Base-by-base conservation (phyloP, 768 basidiomycete genomes). In the Phaffia australis region DNA sequence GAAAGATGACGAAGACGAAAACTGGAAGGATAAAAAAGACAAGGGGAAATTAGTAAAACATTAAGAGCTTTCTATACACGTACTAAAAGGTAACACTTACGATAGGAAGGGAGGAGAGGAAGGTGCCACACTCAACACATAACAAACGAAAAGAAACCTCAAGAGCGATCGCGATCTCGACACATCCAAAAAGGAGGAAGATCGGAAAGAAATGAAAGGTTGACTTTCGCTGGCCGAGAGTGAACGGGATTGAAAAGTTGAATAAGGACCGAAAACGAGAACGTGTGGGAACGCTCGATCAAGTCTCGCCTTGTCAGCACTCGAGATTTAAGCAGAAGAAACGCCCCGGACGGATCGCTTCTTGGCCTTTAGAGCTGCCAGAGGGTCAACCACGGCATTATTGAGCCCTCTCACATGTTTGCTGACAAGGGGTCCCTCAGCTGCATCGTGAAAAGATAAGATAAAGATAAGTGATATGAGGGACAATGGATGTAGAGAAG, bases 331-430 rank as follows among this genome's bases (percentile, higher is more conserved):
- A 30, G 32, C 51, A 47, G 30, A 35, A 3, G 30, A 49, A 52
- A 63, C 63, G 32, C 63, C 63, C n/a, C 63, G 25, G 35, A 55
- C 23, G 52, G 63, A 30, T 35, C 63, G 63, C 35, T 56, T 35
- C 63, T 63, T 63, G 15, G 54, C 63, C 51, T 63, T 55, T 19
- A 49, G 21, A n/a, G 61, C 27, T 51, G 48, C 50, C 14, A 47
- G 7, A 16, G n/a, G 25, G 35, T 58, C 32, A 23, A 32, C 21
- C 21, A 11, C 25, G 9, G 23, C 5, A 58, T 8, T 6, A 9
- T 3, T n/a, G 7, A n/a, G 25, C 27, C 29, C 18, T 32, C 27
- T 46, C 14, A 30, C 50, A 30, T 30, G n/a, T 11, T 51, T 48
- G 60, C 30, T 48, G 27, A 57, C 19, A 32, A 30, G 30, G 56